These are phyloP conservation scores for Ganoderma resinaceum DNA, from an alignment of 1,284 basidiomycete genomes.

Conservation along the genomic window DNA sequence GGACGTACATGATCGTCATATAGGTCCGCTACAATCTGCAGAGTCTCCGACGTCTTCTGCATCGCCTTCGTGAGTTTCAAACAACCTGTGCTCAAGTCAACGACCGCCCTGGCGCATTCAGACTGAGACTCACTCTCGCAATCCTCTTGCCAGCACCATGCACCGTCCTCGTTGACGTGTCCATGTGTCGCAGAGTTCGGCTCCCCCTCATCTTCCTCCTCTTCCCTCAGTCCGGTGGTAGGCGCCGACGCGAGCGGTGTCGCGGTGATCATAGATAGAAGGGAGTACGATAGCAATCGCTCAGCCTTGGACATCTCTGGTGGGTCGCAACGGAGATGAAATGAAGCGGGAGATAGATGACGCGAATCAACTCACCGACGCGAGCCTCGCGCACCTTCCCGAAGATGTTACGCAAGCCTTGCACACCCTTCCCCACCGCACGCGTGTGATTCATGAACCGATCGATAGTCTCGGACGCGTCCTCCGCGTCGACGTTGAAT, in stretches of 20 bases:
- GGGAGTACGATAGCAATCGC: constrained; percentile 70
- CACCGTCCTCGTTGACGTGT: constrained; percentile 73
- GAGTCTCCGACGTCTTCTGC: constrained; percentile 77
- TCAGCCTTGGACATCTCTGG: constrained; percentile 80
- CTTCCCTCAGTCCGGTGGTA: constrained; percentile 52
- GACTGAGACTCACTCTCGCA: constrained; percentile 63
- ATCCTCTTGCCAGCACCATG: constrained; percentile 87
- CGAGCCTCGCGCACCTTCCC: constrained; percentile 67
- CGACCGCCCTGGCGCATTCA: background rate
- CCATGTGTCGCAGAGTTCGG: constrained; percentile 51
- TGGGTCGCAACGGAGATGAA: background rate
- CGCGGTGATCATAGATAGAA: constrained; percentile 74
- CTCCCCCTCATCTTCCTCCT: constrained; percentile 58
- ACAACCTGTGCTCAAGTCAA: constrained; percentile 56
- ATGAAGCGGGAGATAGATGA: background rate
- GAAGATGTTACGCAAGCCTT: constrained; percentile 69
- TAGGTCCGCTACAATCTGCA: constrained; percentile 78
- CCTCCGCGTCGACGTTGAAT: constrained; percentile 81
- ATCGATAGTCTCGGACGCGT: constrained; percentile 62
- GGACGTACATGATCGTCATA: constrained; percentile 77
- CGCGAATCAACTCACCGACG: constrained; percentile 55
- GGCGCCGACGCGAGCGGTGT: constrained; percentile 62
- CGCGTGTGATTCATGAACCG: constrained; percentile 71
- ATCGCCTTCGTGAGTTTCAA: constrained; percentile 79
- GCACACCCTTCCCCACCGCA: constrained; percentile 71